Evolutionary conservation across 148 eudicot genomes (phyloP), one percentile per base, ranked within the genome.

Genomic region (Rhododendron kiyosumense): DNA sequence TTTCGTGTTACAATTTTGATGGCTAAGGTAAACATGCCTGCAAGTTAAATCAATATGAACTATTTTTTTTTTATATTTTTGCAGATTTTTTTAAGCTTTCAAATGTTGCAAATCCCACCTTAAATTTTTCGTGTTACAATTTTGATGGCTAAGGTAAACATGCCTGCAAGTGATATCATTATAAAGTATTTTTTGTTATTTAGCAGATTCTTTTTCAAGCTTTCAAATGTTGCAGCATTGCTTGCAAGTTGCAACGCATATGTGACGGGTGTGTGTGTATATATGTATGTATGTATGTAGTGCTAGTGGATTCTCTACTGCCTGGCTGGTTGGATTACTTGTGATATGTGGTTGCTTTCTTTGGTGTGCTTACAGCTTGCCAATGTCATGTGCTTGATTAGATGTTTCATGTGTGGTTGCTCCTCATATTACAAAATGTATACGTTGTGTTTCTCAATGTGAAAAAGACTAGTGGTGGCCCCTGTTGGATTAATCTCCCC

Each of bases 101-200:
- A 41, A 41, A 41, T 41, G 45, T 83, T 93, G 82, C 91, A 93
- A 90, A 91, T 97, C 45, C 90, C 98, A 41, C 96, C 99, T 32
- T 90, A 85, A 74, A 87, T 94, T 24, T 97, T 92, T 85, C 94
- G 85, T 85, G 73, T 86, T 3, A 93, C 99, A 84, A 84, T 95
- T 81, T 88, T 90, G 93, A 89, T 88, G 91, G 98, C 96, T 81
- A 93, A 94, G 98, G 99, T 97, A 87, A 77, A 86, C 36, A 51
- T 82, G 67, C 61, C 85, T 82, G 28, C 26, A 48, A 41, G 65
- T 36, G 17, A 32, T 67, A 45, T 22, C 32, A 22, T 28, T 77
- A 43, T 78, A 3, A 38, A 24, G 30, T 20, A 18, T 18, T 15
- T 69, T 18, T 75, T 34, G 38, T 79, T 57, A 41, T 48, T 57